Evolutionary conservation across 441 rosid species (phyloP).

Genomic region (Adansonia grandidieri): DNA sequence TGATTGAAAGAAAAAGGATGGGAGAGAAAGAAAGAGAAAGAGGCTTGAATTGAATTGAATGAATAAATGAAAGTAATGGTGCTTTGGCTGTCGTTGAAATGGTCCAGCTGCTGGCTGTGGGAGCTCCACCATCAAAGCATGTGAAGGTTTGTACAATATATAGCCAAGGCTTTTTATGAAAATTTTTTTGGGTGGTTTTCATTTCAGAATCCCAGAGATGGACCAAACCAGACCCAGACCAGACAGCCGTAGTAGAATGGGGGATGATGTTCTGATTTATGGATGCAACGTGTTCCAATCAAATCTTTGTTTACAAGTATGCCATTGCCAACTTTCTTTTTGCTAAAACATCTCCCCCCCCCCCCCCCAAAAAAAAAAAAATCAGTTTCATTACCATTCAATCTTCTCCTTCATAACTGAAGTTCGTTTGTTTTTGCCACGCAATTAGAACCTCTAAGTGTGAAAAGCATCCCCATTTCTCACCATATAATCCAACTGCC

Average conservation of each 20-base stretch:
- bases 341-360: not conserved
- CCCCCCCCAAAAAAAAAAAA: not conserved
- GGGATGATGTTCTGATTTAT: constrained; percentile 28
- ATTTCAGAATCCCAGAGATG: constrained; percentile 52
- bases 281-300: constrained; percentile 65
- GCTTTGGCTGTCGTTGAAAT: constrained; percentile 27
- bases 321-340: not conserved
- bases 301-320: constrained; percentile 27
- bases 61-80: constrained; percentile 29
- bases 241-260: constrained; percentile 34
- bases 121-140: constrained; percentile 57
- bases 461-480: constrained; percentile 32
- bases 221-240: constrained; percentile 38
- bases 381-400: constrained; percentile 21
- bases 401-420: constrained; percentile 26
- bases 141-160: constrained; percentile 54
- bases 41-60: not conserved
- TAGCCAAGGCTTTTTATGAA: constrained; percentile 60
- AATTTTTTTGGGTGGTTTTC: constrained; percentile 51
- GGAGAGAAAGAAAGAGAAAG: constrained; percentile 17
- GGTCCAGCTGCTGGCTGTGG: constrained; percentile 43
- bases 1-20: constrained; percentile 28
- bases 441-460: constrained; percentile 41
- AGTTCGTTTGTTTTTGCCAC: constrained; percentile 38
- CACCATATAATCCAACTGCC: constrained; percentile 34